Percentiles rank a stretch among this genome's conserved stretches.
phyloP scores from a whole-genome alignment of 345 rosid genomes.

The Acer campestre region DNA sequence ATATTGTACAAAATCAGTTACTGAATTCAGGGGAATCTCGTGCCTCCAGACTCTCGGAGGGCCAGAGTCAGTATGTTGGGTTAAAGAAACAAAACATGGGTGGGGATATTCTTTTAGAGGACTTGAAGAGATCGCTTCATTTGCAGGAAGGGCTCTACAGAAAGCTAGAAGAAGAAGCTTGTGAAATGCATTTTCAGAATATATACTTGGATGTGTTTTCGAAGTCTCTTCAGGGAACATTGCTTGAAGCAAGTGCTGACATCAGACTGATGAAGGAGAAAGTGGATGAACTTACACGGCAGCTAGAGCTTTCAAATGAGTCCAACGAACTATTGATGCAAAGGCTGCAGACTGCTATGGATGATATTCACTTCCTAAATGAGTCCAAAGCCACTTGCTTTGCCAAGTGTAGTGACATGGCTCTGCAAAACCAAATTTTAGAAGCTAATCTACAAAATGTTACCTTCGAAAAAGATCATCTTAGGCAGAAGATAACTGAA shows the following conservation, averaged over 20 bases:
- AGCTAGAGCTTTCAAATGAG: constrained; percentile 64
- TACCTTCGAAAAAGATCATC: constrained; percentile 59
- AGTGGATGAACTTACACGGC: constrained; percentile 51
- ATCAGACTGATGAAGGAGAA: constrained; percentile 47
- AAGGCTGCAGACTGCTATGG: constrained; percentile 65
- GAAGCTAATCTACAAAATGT: constrained; percentile 54
- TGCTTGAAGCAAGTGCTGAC: constrained; percentile 61
- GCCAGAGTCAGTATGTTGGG: constrained; percentile 47
- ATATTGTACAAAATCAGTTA: constrained; percentile 33
- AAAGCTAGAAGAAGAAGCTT: constrained; percentile 83
- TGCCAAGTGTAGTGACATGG: constrained; percentile 62
- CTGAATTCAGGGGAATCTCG: constrained; percentile 38
- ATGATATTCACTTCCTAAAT: constrained; percentile 64
- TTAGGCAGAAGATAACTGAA: constrained; percentile 67
- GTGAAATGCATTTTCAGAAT: constrained; percentile 67
- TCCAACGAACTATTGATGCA: constrained; percentile 62
- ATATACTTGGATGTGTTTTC: constrained; percentile 82
- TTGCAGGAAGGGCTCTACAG: constrained; percentile 75
- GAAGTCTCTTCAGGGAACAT: constrained; percentile 60
- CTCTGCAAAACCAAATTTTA: constrained; percentile 56
- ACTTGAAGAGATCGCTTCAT: constrained; percentile 75
- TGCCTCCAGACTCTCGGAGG: constrained; percentile 37
- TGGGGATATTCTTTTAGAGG: constrained; percentile 73
- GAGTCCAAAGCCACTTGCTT: constrained; percentile 57
- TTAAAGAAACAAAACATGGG: constrained; percentile 52